Base-by-base conservation (phyloP, 352 stramenopile genomes). In the Phytophthora nicotianae region DNA sequence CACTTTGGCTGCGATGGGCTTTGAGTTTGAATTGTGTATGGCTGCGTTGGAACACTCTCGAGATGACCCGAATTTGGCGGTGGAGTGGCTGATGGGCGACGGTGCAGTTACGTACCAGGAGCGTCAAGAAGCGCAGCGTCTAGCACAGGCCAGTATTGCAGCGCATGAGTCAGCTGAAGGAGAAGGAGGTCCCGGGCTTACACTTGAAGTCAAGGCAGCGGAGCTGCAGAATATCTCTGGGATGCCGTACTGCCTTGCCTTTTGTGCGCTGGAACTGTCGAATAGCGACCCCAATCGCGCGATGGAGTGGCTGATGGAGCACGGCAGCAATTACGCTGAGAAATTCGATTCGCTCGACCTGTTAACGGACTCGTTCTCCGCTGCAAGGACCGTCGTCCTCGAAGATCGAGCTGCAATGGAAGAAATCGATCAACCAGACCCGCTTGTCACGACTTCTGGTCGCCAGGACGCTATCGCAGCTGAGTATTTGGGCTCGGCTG, bases 261-360 rank as follows among this genome's bases (percentile, higher is more conserved):
- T 85, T 14, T 81, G 81, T 50, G 86, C 86, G 4, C 54, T 96
- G 2, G 88, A 96, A 50, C 71, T 96, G 6, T 87, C 70, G 17
- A 91, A 88, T 46, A 77, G 60, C n/a, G 86, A 96, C 56, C 83
- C 86, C 3, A 94, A 96, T 46, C 81, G 83, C 24, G 82, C 88
- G 1, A 92, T 95, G 83, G 88, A 95, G 67, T 96, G 88, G 88
- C 60, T 96, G 8, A 93, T 96, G 75, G 88, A 96, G 52, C 78
- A 93, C 23, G 88, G 88, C 11, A 67, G 41, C 6, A 78, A 72
- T 7, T 95, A 91, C 49, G 48, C 73, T 0, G 74, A 91, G 14
- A 83, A 79, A 42, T 54, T 66, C 20, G 79, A 88, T n/a, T 73
- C 55, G 2, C 23, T 93, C 16, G 33, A 72, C 9, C 26, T 89